Evolutionary conservation across 2,329 filamentous ascomycete species (phyloP).

Genomic region (Apiospora marii): DNA sequence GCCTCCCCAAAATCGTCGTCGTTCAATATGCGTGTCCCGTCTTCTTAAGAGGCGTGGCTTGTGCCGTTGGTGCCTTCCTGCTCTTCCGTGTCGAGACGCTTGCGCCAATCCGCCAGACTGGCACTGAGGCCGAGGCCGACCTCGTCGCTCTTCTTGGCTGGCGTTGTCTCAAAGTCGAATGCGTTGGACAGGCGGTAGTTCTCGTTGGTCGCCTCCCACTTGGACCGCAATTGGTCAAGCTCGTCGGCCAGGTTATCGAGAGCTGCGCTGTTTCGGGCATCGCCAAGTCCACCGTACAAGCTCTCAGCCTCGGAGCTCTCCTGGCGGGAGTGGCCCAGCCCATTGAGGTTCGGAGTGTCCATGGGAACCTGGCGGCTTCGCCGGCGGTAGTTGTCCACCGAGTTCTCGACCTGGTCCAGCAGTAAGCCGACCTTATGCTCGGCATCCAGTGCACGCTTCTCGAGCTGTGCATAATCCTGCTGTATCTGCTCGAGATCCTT

Average conservation of each 20-base stretch:
- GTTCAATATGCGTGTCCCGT: neutral
- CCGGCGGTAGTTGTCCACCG: constrained; percentile 92
- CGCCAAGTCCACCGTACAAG: constrained; percentile 65
- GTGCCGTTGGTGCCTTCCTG: constrained; percentile 25
- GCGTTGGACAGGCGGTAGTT: constrained; percentile 90
- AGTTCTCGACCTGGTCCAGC: constrained; percentile 91
- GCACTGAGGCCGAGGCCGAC: constrained; percentile 66
- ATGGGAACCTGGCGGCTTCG: constrained; percentile 67
- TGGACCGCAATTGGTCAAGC: constrained; percentile 85
- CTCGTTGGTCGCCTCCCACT: constrained; percentile 97
- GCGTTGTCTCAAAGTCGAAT: constrained; percentile 78
- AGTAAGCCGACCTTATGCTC: constrained; percentile 93
- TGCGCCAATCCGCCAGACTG: constrained; percentile 81
- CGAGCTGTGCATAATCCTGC: constrained; percentile 80
- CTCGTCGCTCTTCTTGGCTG: constrained; percentile 54
- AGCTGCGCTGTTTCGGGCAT: constrained; percentile 68
- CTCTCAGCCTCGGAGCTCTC: constrained; percentile 69
- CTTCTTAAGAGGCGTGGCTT: constrained; percentile 16
- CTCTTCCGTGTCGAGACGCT: constrained; percentile 72
- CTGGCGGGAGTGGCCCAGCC: constrained; percentile 53
- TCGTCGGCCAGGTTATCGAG: constrained; percentile 92
- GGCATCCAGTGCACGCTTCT: constrained; percentile 85
- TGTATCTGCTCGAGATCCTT: constrained; percentile 82
- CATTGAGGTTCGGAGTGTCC: constrained; percentile 45
- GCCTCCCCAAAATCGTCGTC: neutral